Evolutionary conservation across 352 stramenopile species (phyloP), one percentile per base, ranked within the genome.

Genomic region (Pythium aquatile): DNA sequence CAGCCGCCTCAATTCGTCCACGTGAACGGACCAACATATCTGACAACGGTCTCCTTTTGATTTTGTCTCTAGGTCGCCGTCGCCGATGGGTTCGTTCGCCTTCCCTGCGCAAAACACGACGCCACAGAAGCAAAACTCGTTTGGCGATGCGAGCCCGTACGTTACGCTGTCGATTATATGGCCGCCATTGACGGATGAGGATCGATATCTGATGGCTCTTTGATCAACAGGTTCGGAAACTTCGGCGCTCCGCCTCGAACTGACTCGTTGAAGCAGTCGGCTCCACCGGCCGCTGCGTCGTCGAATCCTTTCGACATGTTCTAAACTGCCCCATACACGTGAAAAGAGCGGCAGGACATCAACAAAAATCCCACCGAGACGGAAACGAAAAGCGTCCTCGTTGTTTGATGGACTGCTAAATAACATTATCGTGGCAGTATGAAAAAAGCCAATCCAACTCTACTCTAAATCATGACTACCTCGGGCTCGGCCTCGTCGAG

Each of bases 221-320:
- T 28, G n/a, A 17, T 26, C 30, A 29, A 20, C 55, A 89, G 80
- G 16, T 86, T 89, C 66, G 80, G 70, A n/a, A 70, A 75, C 47
- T 89, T 89, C 44, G 52, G 69, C 11, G 68, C 76, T 58, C 72
- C 79, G 14, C 66, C 75, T 54, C 59, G 58, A 51, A 14, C 78
- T 76, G 64, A 74, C 28, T 74, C 72, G 7, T 44, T 73, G 16
- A 72, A 74, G 26, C 46, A 59, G 20, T n/a, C 63, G 9, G 37
- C 72, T 8, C 56, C 59, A 32, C 59, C 67, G 5, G 69, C 75
- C 17, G 69, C 76, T 44, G 17, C 44, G 20, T 62, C 83, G 30
- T 76, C 83, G 37, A 94, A 94, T 61, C 85, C 83, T 54, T 92
- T 94, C 70, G 85, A 94, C 67, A 83, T 94, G 79, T 91, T 94